phyloP scores from a whole-genome alignment of 805 yeast genomes.

The Yarrowia deformans region DNA sequence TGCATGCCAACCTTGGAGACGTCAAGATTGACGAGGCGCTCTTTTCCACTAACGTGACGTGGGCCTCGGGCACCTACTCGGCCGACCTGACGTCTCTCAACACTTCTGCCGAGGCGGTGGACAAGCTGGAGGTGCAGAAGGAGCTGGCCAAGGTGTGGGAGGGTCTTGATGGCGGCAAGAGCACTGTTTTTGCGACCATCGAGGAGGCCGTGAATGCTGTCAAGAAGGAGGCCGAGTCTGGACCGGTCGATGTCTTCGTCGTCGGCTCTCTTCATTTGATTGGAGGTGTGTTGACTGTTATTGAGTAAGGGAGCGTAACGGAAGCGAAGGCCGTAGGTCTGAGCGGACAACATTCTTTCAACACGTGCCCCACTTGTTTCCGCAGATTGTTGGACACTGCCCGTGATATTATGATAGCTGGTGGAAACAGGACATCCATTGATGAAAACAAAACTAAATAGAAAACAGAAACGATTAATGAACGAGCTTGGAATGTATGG shows the following conservation, averaged over 20 bases:
- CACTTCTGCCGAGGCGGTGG: slow-evolving; percentile 78
- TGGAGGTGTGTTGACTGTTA: slow-evolving; percentile 89
- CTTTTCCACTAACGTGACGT: slow-evolving; percentile 91
- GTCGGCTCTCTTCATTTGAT: slow-evolving; percentile 94
- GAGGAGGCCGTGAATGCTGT: slow-evolving; percentile 72
- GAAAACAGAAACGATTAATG: no score
- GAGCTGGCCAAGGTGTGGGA: slow-evolving; percentile 75
- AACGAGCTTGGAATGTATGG: no score
- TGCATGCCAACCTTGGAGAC: slow-evolving; percentile 51
- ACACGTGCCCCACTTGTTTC: no score
- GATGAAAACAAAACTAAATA: no score
- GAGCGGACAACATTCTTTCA: background rate
- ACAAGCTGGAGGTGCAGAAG: slow-evolving; percentile 80
- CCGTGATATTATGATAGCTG: no score
- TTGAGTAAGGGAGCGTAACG: slow-evolving; percentile 55
- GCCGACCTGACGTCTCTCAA: slow-evolving; percentile 86
- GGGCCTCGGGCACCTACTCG: slow-evolving; percentile 76
- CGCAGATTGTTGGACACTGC: no score
- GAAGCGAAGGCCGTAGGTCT: background rate
- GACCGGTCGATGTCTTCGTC: slow-evolving; percentile 74
- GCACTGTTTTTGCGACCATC: slow-evolving; percentile 69
- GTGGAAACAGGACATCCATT: no score
- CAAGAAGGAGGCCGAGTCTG: slow-evolving; percentile 52
- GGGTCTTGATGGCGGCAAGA: slow-evolving; percentile 54
- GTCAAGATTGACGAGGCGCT: slow-evolving; percentile 74